phyloP scores from a whole-genome alignment of 2,329 filamentous ascomycete species.

The Pseudogymnoascus sp. region DNA sequence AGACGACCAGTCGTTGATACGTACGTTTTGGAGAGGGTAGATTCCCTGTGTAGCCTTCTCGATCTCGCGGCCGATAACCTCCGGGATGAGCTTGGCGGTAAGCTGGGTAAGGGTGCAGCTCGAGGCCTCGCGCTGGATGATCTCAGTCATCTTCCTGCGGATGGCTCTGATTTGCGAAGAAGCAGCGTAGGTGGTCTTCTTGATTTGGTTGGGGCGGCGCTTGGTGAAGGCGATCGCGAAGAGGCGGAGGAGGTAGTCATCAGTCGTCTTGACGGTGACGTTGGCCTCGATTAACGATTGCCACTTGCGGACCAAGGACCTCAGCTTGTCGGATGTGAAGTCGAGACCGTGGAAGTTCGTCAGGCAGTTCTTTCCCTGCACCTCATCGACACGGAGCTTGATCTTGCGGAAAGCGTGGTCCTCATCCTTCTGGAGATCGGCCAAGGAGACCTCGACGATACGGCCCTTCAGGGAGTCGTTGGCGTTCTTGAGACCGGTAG shows the following conservation, averaged over 20 bases:
- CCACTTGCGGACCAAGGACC: slow-evolving; percentile 99
- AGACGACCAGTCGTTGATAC: slow-evolving; percentile 29
- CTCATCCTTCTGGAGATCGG: slow-evolving; percentile 99
- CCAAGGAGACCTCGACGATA: slow-evolving; percentile 97
- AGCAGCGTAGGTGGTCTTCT: slow-evolving; percentile 98
- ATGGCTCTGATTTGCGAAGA: slow-evolving; percentile 97
- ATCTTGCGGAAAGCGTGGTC: slow-evolving; percentile 99
- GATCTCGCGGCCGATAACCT: slow-evolving; percentile 98
- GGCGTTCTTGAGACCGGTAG: slow-evolving; percentile 99
- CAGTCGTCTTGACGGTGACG: slow-evolving; percentile 98
- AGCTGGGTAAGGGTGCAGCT: slow-evolving; percentile 94
- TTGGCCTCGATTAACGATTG: slow-evolving; percentile 99
- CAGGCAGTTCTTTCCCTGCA: slow-evolving; percentile 99
- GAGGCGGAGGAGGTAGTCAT: slow-evolving; percentile 98
- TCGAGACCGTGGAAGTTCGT: slow-evolving; percentile 99
- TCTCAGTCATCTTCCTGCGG: slow-evolving; percentile 99
- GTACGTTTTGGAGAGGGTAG: slow-evolving; percentile 97
- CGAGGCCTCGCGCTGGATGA: slow-evolving; percentile 92
- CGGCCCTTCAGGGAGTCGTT: slow-evolving; percentile 98
- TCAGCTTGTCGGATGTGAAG: slow-evolving; percentile 99
- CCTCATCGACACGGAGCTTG: slow-evolving; percentile 96
- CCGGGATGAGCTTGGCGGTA: slow-evolving; percentile 96
- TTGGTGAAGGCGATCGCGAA: slow-evolving; percentile 99
- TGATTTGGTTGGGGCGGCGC: slow-evolving; percentile 98
- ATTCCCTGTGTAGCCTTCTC: slow-evolving; percentile 99